Evolutionary conservation across 2,329 filamentous ascomycete genomes (phyloP), one percentile per base, ranked within the genome.

Genomic region (Gliomastix tumulicola): DNA sequence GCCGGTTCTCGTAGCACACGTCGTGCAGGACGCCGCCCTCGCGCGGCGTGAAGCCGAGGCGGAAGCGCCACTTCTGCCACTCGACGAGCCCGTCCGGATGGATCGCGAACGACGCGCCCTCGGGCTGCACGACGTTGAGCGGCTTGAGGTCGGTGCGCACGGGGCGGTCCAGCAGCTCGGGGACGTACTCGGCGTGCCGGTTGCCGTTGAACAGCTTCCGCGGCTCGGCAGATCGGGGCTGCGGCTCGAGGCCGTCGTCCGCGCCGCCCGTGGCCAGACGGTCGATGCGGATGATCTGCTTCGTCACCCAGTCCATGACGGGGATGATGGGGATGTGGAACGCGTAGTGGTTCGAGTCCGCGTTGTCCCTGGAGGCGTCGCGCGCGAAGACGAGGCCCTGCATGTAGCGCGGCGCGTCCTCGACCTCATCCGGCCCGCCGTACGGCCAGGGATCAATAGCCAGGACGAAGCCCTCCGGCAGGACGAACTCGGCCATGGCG

Each of bases 11-110:
- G 49, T 83, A 88, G 49, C 69, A 69, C 13, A 88, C 60, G 45
- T 87, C 80, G 49, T 87, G 80, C 4, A 88, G 64, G 4, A 83
- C 79, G 8, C 78, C 73, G 7, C 83, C 82, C 54, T 88, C 84
- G 3, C 83, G 69, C 32, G 75, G 70, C 53, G 81, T 86, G 62
- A 83, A 85, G 23, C 74, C 72, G 4, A 88, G 68, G 10, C 81
- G 66, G 59, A 88, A 79, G 3, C 71, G 66, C 81, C 82, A 86
- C 47, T 82, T 79, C 53, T 82, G 75, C 78, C 78, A 82, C 38
- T 67, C 57, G 6, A 78, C 47, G n/a, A 61, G 54, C 34, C 65
- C 63, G 47, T 72, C 60, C 30, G 64, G 35, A 40, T 63, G 61
- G 9, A 84, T 66, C 1, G 59, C 64, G 56, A 88, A 87, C 2